A percentile compares a stretch with the other conserved stretches of the same genome.
phyloP scores from a whole-genome alignment of 176 grass and related monocot genomes.

The Carex myosuroides region DNA sequence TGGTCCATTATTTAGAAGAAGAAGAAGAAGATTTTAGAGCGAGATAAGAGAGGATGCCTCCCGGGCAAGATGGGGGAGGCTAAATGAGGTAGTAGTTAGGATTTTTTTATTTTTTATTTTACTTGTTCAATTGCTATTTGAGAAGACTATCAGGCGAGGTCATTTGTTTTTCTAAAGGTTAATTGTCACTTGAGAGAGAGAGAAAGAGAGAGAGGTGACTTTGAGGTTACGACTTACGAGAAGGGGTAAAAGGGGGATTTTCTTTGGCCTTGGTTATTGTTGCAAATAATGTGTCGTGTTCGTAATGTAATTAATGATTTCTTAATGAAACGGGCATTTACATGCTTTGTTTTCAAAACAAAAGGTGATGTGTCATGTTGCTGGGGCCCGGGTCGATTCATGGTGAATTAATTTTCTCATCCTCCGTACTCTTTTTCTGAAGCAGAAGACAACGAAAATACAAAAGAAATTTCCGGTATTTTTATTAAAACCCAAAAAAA shows the following conservation, averaged over 20 bases:
- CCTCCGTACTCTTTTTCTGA: neutral
- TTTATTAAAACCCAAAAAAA: too few relatives aligned
- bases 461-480: neutral
- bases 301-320: too few relatives aligned
- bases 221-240: slow-evolving; percentile 3
- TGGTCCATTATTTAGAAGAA: neutral
- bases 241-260: neutral
- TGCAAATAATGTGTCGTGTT: neutral
- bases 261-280: neutral
- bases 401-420: neutral
- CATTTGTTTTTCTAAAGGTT: neutral
- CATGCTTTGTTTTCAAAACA: too few relatives aligned
- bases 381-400: too few relatives aligned
- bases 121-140: neutral
- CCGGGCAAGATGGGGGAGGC: neutral
- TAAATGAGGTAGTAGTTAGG: neutral
- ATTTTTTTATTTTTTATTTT: neutral
- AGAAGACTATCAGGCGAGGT: neutral
- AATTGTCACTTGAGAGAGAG: neutral
- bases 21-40: slow-evolving; percentile 6
- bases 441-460: neutral
- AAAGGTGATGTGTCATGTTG: neutral
- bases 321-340: too few relatives aligned
- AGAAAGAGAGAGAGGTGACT: slow-evolving; percentile 6
- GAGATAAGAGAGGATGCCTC: neutral